Evolutionary conservation across 2,329 filamentous ascomycete genomes (phyloP).

Genomic region (Fusarium bulbicola): DNA sequence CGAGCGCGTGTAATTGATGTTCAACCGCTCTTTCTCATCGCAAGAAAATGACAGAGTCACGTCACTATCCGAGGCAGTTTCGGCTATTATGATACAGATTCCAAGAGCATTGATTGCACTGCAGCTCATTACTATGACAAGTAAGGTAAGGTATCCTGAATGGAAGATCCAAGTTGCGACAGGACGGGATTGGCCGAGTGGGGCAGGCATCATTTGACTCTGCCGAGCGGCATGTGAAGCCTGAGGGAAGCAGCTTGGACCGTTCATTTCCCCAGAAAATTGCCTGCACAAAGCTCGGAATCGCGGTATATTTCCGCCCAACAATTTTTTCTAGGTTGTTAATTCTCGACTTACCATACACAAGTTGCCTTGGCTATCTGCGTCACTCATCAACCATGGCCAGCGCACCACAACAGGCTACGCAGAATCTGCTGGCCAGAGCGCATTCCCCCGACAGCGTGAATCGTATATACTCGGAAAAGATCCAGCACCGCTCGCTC

Average conservation of each 20-base stretch:
- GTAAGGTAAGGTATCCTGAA: not conserved
- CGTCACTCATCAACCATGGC: slow-evolving; percentile 45
- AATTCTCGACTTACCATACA: not conserved
- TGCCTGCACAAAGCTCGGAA: slow-evolving; percentile 8
- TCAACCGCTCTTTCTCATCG: slow-evolving; percentile 32
- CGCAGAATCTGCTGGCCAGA: slow-evolving; percentile 74
- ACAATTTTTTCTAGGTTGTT: not conserved
- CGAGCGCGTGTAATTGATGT: slow-evolving; percentile 17
- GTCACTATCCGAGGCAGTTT: slow-evolving; percentile 5
- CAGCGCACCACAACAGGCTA: slow-evolving; percentile 52
- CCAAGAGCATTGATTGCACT: slow-evolving; percentile 9
- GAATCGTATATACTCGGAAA: slow-evolving; percentile 78
- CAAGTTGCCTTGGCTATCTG: not conserved
- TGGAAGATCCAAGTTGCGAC: slow-evolving; percentile 29
- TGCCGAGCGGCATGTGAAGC: slow-evolving; percentile 43
- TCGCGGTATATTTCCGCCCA: slow-evolving; percentile 30
- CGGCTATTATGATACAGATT: slow-evolving; percentile 14
- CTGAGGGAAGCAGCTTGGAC: slow-evolving; percentile 13
- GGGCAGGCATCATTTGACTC: slow-evolving; percentile 28
- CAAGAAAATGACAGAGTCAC: slow-evolving; percentile 18
- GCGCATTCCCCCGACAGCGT: slow-evolving; percentile 81
- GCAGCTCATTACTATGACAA: slow-evolving; percentile 2
- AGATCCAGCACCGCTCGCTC: slow-evolving; percentile 83
- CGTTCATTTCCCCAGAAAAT: slow-evolving; percentile 35
- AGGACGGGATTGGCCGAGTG: slow-evolving; percentile 38